Evolutionary conservation across 2,329 filamentous ascomycete genomes (phyloP).

Genomic region (Emergomyces orientalis): DNA sequence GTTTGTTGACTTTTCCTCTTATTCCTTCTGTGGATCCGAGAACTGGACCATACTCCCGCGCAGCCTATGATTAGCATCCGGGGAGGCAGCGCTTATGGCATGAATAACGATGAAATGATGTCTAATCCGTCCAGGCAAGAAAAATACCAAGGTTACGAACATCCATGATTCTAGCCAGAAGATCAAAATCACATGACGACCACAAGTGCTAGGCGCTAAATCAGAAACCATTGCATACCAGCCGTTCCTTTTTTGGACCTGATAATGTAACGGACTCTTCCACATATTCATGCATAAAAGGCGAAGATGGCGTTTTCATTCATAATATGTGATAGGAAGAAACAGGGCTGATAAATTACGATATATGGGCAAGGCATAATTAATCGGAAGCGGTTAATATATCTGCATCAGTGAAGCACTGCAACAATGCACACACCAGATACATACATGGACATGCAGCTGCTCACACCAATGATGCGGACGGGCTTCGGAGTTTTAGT

Average conservation of each 20-base stretch:
- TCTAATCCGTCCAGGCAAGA: not conserved
- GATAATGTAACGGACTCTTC: too few species aligned
- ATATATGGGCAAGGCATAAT: not conserved
- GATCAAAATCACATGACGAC: not conserved
- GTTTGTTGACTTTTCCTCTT: too few species aligned
- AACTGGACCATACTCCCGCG: too few species aligned
- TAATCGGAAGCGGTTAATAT: not conserved
- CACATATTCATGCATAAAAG: not conserved
- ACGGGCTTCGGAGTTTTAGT: not conserved
- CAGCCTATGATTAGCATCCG: not conserved
- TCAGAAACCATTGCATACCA: too few species aligned
- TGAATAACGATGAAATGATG: not conserved
- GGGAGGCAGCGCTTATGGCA: not conserved
- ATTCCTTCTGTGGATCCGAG: not conserved
- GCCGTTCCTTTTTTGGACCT: too few species aligned
- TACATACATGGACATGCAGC: not conserved
- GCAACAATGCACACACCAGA: not conserved
- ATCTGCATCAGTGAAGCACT: not conserved
- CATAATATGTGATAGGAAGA: not conserved
- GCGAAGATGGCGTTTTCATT: not conserved
- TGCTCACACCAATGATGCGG: not conserved
- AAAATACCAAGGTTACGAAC: not conserved
- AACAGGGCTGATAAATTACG: not conserved
- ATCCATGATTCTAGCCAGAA: not conserved
- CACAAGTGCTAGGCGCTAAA: not conserved